These are phyloP conservation scores for Neurospora pannonica DNA, from an alignment of 495 filamentous ascomycete genomes.

Conservation along the genomic window DNA sequence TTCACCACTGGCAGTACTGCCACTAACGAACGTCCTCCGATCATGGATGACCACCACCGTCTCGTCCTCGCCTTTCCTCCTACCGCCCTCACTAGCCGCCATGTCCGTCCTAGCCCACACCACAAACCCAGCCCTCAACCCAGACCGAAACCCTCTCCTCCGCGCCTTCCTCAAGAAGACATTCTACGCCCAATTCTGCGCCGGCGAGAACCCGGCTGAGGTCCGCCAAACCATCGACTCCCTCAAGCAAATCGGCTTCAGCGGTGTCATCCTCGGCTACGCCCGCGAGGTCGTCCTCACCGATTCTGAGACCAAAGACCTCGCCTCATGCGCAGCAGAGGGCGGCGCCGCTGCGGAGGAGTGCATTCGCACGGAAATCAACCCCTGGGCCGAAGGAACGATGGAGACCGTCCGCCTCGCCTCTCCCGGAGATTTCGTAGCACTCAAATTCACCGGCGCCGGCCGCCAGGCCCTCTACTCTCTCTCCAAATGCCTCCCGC, in stretches of 20 bases:
- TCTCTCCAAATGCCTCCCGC: slow-evolving; percentile 47
- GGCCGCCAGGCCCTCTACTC: slow-evolving; percentile 62
- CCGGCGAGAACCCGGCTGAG: slow-evolving; percentile 56
- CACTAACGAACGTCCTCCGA: slow-evolving; percentile 63
- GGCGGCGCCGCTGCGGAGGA: slow-evolving; percentile 28
- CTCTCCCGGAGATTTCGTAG: slow-evolving; percentile 71
- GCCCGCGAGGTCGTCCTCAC: slow-evolving; percentile 62
- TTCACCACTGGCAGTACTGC: slow-evolving; percentile 60
- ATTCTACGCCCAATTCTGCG: slow-evolving; percentile 81
- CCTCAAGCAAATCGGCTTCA: slow-evolving; percentile 58
- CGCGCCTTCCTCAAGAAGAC: slow-evolving; percentile 57
- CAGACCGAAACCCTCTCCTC: slow-evolving; percentile 48
- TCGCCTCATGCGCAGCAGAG: slow-evolving; percentile 16
- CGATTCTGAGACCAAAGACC: slow-evolving; percentile 35
- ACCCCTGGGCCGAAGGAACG: slow-evolving; percentile 64
- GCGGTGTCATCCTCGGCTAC: slow-evolving; percentile 70
- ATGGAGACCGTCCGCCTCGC: slow-evolving; percentile 68
- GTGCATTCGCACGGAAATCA: slow-evolving; percentile 51
- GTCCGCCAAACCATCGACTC: slow-evolving; percentile 48
- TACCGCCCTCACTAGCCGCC: slow-evolving; percentile 58
- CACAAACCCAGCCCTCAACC: slow-evolving; percentile 46
- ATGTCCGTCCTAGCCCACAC: slow-evolving; percentile 65
- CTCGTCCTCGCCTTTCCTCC: slow-evolving; percentile 65
- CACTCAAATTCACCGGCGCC: slow-evolving; percentile 89
- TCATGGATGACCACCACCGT: slow-evolving; percentile 70